Base-by-base conservation (phyloP, 2,329 filamentous ascomycete genomes). In the Aspergillus sp. region DNA sequence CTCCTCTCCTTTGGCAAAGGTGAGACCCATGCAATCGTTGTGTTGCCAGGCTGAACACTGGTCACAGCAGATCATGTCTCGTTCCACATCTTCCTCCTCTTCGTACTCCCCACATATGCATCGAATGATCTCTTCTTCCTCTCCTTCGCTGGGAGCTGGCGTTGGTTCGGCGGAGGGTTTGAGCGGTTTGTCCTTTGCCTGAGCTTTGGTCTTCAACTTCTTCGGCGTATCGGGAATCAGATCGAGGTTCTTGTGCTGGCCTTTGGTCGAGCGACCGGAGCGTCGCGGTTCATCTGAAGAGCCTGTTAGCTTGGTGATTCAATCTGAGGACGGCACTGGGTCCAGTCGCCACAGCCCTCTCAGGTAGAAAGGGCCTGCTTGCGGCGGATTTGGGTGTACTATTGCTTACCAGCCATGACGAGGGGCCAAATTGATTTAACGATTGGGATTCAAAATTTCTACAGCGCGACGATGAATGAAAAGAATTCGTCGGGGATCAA, bases 41-140 rank as follows among this genome's bases (percentile, higher is more conserved):
- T 99, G 95, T 77, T 99, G 95, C 95, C 95, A 99, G 47, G 90
- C 94, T 52, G 87, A 87, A 77, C 95, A 99, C 51, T 85, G 86
- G 76, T 99, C 95, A 80, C 95, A 99, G 62, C 90, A 92, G 70
- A 99, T 96, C 92, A 96, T 98, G 55, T 92, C 88, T 68, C 95
- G 89, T 65, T 90, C 91, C 14, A 91, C 88, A 67, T 96, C 91
- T 67, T 94, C 91, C 61, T 93, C 90, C 66, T 92, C 90, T 67
- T 91, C 90, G 49, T 90, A 90, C 60, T 91, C 89, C 66, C 95
- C 94, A 72, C 94, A 99, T 53, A 97, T 90, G 75, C 94, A 99
- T 66, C 94, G 90, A 65, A 98, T 96, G 66, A 95, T 85, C 70
- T 92, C 90, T 61, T 89, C 78, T 55, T 92, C 90, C 60, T 88